Evolutionary conservation across 1,139 yeast genomes (phyloP).

Genomic region (Wickerhamiella infanticola): DNA sequence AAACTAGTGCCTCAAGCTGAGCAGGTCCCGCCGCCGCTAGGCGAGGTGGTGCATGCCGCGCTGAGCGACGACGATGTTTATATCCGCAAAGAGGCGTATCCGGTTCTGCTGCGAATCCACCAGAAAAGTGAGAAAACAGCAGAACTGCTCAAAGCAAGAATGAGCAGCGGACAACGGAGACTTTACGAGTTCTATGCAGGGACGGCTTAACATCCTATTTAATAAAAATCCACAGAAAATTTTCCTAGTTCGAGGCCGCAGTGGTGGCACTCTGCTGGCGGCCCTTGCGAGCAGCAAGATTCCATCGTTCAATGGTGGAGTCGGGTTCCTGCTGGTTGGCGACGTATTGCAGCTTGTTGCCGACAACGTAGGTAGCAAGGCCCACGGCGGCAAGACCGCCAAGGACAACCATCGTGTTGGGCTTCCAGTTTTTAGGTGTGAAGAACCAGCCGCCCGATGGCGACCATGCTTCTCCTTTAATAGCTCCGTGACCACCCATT

Average conservation of each 20-base stretch:
- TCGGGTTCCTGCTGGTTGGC: slow-evolving; percentile 21
- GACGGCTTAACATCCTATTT: background rate
- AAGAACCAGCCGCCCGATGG: slow-evolving; percentile 32
- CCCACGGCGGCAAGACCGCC: slow-evolving; percentile 23
- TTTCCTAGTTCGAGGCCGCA: slow-evolving; percentile 4
- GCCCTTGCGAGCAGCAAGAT: slow-evolving; percentile 26
- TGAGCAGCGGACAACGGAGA: slow-evolving; percentile 20
- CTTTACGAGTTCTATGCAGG: slow-evolving; percentile 17
- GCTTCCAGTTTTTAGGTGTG: slow-evolving; percentile 29
- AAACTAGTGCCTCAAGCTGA: slow-evolving; percentile 9
- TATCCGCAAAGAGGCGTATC: slow-evolving; percentile 21
- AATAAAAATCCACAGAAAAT: background rate
- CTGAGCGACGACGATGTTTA: slow-evolving; percentile 15
- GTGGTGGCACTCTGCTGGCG: slow-evolving; percentile 17
- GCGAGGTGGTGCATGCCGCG: slow-evolving; percentile 11
- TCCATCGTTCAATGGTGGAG: slow-evolving; percentile 26
- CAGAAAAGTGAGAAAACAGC: slow-evolving; percentile 7
- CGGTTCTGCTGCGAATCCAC: slow-evolving; percentile 14
- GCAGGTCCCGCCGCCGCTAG: slow-evolving; percentile 9
- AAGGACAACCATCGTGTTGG: slow-evolving; percentile 23
- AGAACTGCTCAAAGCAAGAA: slow-evolving; percentile 10
- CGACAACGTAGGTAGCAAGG: slow-evolving; percentile 19
- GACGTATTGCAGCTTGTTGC: slow-evolving; percentile 20
- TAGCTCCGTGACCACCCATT: slow-evolving; percentile 15
- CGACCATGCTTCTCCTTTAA: slow-evolving; percentile 23